Evolutionary conservation across 2,329 filamentous ascomycete species (phyloP).

Genomic region (Aspergillus tubingensis): DNA sequence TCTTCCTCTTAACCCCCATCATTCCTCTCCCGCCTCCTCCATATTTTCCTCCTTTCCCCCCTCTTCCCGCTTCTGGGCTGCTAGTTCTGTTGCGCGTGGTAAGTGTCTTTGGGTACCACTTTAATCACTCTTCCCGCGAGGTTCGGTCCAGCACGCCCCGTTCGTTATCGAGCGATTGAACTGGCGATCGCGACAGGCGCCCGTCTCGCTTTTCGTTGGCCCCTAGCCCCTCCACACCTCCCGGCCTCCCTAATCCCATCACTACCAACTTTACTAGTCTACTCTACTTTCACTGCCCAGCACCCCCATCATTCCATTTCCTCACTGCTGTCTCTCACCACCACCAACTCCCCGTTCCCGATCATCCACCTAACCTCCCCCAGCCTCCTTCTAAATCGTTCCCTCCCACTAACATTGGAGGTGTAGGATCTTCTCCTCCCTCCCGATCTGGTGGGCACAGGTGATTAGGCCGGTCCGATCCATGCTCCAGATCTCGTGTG

Average conservation of each 20-base stretch:
- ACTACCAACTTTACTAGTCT: neutral
- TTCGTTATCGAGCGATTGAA: slow-evolving; percentile 23
- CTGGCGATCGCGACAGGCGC: slow-evolving; percentile 26
- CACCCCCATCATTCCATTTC: slow-evolving; percentile 4
- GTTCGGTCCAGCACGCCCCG: slow-evolving; percentile 12
- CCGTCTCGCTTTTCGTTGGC: slow-evolving; percentile 21
- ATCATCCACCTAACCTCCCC: slow-evolving; percentile 18
- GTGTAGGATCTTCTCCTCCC: slow-evolving; percentile 17
- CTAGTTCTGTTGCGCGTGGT: neutral
- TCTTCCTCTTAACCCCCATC: slow-evolving; percentile 25
- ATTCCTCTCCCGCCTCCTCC: slow-evolving; percentile 18
- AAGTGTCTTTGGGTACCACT: neutral
- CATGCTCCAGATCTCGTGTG: slow-evolving; percentile 36
- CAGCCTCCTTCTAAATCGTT: slow-evolving; percentile 3
- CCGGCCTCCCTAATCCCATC: slow-evolving; percentile 24
- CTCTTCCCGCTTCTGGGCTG: neutral
- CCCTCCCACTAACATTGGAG: slow-evolving; percentile 11
- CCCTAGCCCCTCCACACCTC: slow-evolving; percentile 40
- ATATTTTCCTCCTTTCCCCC: slow-evolving; percentile 24
- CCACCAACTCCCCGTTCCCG: slow-evolving; percentile 4
- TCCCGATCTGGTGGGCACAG: slow-evolving; percentile 28
- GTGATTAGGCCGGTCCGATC: slow-evolving; percentile 32
- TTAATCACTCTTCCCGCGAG: neutral
- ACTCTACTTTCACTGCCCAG: too few relatives aligned
- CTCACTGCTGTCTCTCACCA: slow-evolving; percentile 15